Base-by-base conservation (phyloP, 2,329 filamentous ascomycete genomes). In the Apiospora malaysiana region DNA sequence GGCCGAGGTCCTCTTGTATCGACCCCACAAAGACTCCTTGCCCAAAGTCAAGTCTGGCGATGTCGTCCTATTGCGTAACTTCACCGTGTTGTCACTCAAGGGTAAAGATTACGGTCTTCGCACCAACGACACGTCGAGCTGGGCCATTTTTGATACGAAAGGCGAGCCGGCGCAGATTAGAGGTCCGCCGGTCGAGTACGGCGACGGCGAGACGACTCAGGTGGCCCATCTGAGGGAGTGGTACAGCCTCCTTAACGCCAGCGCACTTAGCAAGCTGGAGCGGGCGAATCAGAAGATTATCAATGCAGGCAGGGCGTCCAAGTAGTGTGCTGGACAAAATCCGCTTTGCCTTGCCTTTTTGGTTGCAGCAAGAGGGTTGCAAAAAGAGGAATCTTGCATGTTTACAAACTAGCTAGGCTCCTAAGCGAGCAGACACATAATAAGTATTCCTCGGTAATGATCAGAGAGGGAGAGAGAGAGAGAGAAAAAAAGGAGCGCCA, bases 181-280 rank as follows among this genome's bases (percentile, higher is more conserved):
- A 72, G 89, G 89, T 0, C 87, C 88, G 69, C 89, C 89, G 0
- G 84, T 91, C 25, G 89, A 91, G 79, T 83, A 87, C 72, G 82
- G 82, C 40, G 81, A 83, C 18, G 81, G 79, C 40, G 89, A 91
- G 79, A 81, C 80, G 68, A 81, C 80, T 40, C 86, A 89, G 74
- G 84, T 87, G 69, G 77, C 77, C 65, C 81, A 83, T 69, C 78
- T 91, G 73, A 83, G 82, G 73, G 81, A 81, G 66, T 89, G 86
- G 84, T 88, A 85, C 77, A 76, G 76, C 37, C 76, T 82, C 63
- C 78, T 90, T 68, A 88, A 88, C 73, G 82, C 79, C 4, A 82
- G 79, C 73, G 80, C 85, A 1, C 80, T 80, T 76, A 82, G 76
- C 4, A 88, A 85, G 79, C 77, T 90, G 71, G 83, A 84, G 59